Evolutionary conservation across 2,329 filamentous ascomycete genomes (phyloP), one percentile per base, ranked within the genome.

Genomic region (Sporothrix humicola): DNA sequence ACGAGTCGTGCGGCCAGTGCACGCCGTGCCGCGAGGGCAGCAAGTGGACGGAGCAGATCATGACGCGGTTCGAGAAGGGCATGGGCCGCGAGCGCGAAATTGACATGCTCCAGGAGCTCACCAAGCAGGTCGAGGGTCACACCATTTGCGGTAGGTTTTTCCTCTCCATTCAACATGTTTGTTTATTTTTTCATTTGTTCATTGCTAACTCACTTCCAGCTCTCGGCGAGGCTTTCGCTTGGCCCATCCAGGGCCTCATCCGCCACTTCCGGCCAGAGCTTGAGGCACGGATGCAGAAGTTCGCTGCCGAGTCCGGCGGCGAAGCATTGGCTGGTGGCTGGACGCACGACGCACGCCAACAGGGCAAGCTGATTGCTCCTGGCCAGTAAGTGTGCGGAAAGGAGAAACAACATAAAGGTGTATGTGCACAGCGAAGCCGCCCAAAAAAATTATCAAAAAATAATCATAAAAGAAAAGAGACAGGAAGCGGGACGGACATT

Each of bases 41-140:
- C 87, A 98, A 97, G 87, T 99, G 96, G 96, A 98, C 95, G 12
- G 93, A 97, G 84, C 95, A 99, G 87, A 98, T 99, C 83, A 98
- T 99, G 96, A 87, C 92, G 83, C 92, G 96, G 73, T 97, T 99
- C 79, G 94, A 97, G 87, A 92, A 93, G 83, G 96, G 96, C 74
- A 90, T 93, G 83, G 96, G 93, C 75, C 91, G 93, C 76, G 90
- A 92, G 83, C 89, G 96, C 75, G 96, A 99, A 85, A 99, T 99
- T 82, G 96, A 99, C 83, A 99, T 99, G 96, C 89, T 99, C 78
- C 96, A 98, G 86, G 96, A 99, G 87, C 86, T 99, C 78, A 99
- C 96, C 76, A 99, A 99, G 89, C 96, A 99, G 85, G 96, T 99
- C 75, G 96, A 99, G 86, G 96, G 96, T 12, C 96, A 99, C 87